Evolutionary conservation across 2,329 filamentous ascomycete genomes (phyloP).

Genomic region (Rutstroemia sp.): DNA sequence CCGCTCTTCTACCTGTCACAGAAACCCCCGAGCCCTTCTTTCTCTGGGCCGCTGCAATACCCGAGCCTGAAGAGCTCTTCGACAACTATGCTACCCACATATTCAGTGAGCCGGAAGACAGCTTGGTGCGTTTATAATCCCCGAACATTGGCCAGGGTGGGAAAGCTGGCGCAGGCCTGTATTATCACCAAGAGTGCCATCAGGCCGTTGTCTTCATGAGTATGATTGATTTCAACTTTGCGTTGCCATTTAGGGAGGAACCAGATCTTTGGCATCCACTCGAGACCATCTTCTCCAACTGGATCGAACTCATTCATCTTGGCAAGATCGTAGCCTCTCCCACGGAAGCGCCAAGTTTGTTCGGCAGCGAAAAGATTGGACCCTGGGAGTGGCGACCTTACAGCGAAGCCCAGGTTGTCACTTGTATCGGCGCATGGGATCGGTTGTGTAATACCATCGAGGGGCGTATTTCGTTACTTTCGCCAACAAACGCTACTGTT

Average conservation of each 20-base stretch:
- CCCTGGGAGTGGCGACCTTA: constrained; percentile 24
- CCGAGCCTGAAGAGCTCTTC: neutral
- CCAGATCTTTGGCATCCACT: constrained; percentile 15
- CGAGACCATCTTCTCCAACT: constrained; percentile 16
- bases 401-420: constrained; percentile 33
- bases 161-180: neutral
- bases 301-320: constrained; percentile 13
- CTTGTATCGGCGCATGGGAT: constrained; percentile 3
- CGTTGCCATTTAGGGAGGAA: neutral
- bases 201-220: neutral
- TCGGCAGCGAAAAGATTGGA: constrained; percentile 12
- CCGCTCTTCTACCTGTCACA: too few relatives aligned
- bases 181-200: neutral
- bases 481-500: too few relatives aligned
- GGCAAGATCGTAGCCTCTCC: constrained; percentile 13
- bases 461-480: too few relatives aligned
- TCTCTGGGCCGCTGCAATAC: neutral
- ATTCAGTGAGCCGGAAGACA: neutral
- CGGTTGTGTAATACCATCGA: constrained; percentile 9
- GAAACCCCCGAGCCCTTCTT: neutral
- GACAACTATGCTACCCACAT: neutral
- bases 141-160: neutral
- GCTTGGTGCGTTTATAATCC: neutral
- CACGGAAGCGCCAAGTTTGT: neutral
- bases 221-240: neutral